A percentile compares a stretch with the other conserved stretches of the same genome.
Conservation (phyloP, 208 protist species). For the Trypanosoma mega region DNA sequence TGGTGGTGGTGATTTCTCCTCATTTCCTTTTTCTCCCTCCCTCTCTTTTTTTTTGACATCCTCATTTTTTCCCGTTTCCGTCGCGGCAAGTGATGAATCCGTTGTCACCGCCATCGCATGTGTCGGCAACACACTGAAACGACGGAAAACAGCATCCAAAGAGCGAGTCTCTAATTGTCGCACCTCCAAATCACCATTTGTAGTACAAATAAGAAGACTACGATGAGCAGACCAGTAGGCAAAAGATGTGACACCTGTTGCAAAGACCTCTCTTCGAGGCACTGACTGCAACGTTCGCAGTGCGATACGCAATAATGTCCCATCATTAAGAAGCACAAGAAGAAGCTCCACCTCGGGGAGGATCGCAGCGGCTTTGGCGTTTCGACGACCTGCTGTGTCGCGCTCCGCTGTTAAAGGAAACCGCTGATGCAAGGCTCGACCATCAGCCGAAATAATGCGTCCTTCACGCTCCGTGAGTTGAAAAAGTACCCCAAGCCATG, state of each 20-base stretch:
- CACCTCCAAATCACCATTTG: conserved; percentile 37
- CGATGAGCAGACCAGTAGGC: conserved; percentile 30
- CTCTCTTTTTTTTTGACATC: too few relatives aligned
- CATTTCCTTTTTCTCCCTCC: too few relatives aligned
- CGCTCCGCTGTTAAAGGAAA: conserved; percentile 26
- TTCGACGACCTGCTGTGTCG: conserved; percentile 1
- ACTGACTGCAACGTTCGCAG: not conserved
- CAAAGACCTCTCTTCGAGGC: conserved; percentile 26
- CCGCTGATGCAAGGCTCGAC: conserved; percentile 37
- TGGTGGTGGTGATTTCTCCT: too few relatives aligned
- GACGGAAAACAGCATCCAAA: conserved; percentile 30
- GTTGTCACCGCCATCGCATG: too few relatives aligned
- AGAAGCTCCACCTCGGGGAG: conserved; percentile 10
- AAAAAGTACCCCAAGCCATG: conserved; percentile 50
- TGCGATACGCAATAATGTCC: conserved; percentile 18
- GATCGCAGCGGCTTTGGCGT: conserved; percentile 17
- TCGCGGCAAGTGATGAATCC: too few relatives aligned
- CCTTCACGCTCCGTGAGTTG: conserved; percentile 79
- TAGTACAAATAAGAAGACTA: conserved; percentile 28
- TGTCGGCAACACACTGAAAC: conserved; percentile 54
- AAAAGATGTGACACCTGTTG: conserved; percentile 35
- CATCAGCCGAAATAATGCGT: conserved; percentile 59
- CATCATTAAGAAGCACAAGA: conserved; percentile 28
- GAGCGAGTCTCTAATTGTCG: conserved; percentile 23
- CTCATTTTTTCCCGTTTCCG: conserved; percentile 23